These are phyloP conservation scores for Globisporangium recalcitrans DNA, from an alignment of 352 stramenopile genomes.

Conservation along the genomic window DNA sequence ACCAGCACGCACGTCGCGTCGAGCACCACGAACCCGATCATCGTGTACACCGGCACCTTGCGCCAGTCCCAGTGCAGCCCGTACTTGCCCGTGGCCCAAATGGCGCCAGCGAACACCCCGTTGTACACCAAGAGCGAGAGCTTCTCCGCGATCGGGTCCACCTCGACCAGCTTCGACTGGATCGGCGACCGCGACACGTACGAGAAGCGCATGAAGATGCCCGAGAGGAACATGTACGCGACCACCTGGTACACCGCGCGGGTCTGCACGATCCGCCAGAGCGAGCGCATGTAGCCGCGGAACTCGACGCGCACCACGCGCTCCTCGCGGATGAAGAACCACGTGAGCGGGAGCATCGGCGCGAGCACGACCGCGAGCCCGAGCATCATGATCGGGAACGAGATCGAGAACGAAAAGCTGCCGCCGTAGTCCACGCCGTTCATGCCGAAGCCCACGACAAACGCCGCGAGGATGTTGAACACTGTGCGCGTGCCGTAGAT, in stretches of 20 bases:
- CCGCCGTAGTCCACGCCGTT: conserved; percentile 32
- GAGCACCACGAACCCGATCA: conserved; percentile 24
- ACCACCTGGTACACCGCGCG: conserved; percentile 37
- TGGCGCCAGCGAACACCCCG: conserved; percentile 21
- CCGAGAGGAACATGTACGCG: conserved; percentile 38
- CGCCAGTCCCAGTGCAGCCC: conserved; percentile 43
- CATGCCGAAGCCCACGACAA: conserved; percentile 33
- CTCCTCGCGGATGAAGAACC: conserved; percentile 21
- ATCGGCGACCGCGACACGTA: conserved; percentile 25
- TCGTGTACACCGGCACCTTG: conserved; percentile 19
- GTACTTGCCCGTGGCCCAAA: conserved; percentile 24
- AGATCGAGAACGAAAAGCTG: conserved; percentile 29
- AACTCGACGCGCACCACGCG: conserved; percentile 9
- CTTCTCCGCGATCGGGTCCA: conserved; percentile 34
- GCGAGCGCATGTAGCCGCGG: conserved; percentile 16
- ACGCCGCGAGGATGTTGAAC: conserved; percentile 25
- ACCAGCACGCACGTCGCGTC: conserved; percentile 23
- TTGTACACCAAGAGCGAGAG: conserved; percentile 24
- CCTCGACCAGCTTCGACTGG: conserved; percentile 31
- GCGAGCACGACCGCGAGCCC: conserved; percentile 18
- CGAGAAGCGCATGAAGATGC: conserved; percentile 31
- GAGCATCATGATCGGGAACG: conserved; percentile 22
- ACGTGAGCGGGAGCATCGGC: conserved; percentile 17
- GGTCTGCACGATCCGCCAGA: conserved; percentile 29
- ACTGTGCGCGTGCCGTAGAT: conserved; percentile 37